Conservation (phyloP, 1,139 yeast species). For the Blastobotrys buckinghamii region DNA sequence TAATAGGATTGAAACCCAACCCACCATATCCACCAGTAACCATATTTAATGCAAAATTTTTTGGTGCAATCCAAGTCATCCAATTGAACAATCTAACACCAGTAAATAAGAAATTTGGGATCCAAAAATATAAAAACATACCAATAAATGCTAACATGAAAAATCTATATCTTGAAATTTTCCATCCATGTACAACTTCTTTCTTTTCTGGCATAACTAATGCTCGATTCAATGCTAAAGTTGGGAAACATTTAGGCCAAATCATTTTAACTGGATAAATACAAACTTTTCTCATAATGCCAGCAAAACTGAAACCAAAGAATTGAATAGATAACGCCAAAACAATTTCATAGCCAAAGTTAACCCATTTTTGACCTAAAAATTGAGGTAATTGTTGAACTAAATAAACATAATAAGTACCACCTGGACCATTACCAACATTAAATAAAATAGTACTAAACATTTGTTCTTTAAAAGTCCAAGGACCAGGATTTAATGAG, state of each 20-base stretch:
- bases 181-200: constrained; percentile 44
- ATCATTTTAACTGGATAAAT: constrained; percentile 52
- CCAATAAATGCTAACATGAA: constrained; percentile 37
- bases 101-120: constrained; percentile 47
- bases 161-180: constrained; percentile 40
- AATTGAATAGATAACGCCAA: constrained; percentile 48
- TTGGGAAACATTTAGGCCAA: constrained; percentile 53
- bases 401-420: constrained; percentile 35
- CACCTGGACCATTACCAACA: constrained; percentile 8
- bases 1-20: constrained; percentile 50
- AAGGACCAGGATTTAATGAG: constrained; percentile 53
- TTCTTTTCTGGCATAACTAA: constrained; percentile 34
- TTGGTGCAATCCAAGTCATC: constrained; percentile 57
- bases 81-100: constrained; percentile 54
- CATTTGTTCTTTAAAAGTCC: constrained; percentile 68
- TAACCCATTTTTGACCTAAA: constrained; percentile 41
- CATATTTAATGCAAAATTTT: constrained; percentile 46
- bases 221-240: constrained; percentile 51
- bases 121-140: constrained; percentile 50
- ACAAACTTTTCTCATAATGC: constrained; percentile 49
- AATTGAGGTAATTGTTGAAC: constrained; percentile 40
- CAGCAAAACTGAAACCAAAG: constrained; percentile 59
- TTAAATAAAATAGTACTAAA: constrained; percentile 46
- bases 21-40: constrained; percentile 53
- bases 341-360: constrained; percentile 45